These are phyloP conservation scores for Carex myosuroides DNA, from an alignment of 176 grass and related monocot genomes.

Conservation along the genomic window DNA sequence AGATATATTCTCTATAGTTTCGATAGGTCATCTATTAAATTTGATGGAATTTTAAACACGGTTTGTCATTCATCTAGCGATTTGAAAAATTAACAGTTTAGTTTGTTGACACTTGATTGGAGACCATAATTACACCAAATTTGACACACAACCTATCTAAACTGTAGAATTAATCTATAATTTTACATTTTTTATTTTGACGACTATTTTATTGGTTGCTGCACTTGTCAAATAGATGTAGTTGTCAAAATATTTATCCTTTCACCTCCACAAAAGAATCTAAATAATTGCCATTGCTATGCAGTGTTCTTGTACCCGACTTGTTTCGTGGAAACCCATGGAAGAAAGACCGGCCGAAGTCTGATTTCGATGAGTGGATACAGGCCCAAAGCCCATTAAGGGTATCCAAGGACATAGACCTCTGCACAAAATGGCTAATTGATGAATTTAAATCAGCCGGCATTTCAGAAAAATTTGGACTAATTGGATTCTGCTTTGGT, in stretches of 20 bases:
- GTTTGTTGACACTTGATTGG: not conserved
- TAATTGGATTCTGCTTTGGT: constrained; percentile 83
- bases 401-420: constrained; percentile 58
- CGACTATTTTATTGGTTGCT: not conserved
- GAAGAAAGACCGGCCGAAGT: constrained; percentile 26
- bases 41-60: not conserved
- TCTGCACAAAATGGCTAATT: constrained; percentile 54
- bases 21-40: not conserved
- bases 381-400: constrained; percentile 20
- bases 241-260: not conserved
- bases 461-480: constrained; percentile 58
- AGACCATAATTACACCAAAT: not conserved
- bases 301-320: constrained; percentile 87
- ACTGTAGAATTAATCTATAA: not conserved
- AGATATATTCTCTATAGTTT: not conserved
- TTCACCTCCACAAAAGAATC: not conserved
- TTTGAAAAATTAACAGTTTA: not conserved
- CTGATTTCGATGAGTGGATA: constrained; percentile 32
- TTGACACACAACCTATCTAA: not conserved
- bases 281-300: not conserved
- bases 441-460: constrained; percentile 60
- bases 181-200: not conserved
- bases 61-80: not conserved
- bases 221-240: not conserved
- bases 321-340: constrained; percentile 70